Evolutionary conservation across 306 rosid species (phyloP).

Genomic region (Acacia crassicarpa): DNA sequence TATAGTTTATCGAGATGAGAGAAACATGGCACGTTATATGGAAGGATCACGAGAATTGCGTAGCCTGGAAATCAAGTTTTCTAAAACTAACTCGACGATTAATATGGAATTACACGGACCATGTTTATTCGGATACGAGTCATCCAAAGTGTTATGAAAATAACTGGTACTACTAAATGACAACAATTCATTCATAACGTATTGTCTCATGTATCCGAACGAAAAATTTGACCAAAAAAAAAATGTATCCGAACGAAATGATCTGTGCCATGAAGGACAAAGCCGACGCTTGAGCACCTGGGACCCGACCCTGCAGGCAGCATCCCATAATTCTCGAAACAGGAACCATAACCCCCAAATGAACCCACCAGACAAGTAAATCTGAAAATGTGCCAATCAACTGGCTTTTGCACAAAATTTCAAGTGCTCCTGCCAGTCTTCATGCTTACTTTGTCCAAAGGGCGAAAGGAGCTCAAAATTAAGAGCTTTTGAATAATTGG

Average conservation of each 20-base stretch:
- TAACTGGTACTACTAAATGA: background rate
- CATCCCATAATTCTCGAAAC: no score
- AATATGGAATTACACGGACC: background rate
- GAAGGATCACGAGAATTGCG: background rate
- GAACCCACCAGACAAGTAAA: no score
- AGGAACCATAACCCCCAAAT: no score
- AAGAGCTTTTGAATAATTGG: slow-evolving; percentile 27
- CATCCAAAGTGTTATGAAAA: background rate
- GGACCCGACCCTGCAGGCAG: no score
- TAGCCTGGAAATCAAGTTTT: background rate
- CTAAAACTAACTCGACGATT: background rate
- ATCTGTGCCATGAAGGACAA: background rate
- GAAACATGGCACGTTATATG: background rate
- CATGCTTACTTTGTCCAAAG: no score
- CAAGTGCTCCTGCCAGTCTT: no score
- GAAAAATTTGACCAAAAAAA: no score
- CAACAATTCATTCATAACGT: no score
- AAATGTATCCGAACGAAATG: no score
- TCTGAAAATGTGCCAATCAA: no score
- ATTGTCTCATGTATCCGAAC: background rate
- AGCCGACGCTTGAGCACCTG: background rate
- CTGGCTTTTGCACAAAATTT: no score
- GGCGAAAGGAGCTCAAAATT: no score
- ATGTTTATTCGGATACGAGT: background rate
- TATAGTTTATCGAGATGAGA: background rate